Evolutionary conservation across 768 basidiomycete genomes (phyloP).

Genomic region (Chalciporus pseudorubinellus): DNA sequence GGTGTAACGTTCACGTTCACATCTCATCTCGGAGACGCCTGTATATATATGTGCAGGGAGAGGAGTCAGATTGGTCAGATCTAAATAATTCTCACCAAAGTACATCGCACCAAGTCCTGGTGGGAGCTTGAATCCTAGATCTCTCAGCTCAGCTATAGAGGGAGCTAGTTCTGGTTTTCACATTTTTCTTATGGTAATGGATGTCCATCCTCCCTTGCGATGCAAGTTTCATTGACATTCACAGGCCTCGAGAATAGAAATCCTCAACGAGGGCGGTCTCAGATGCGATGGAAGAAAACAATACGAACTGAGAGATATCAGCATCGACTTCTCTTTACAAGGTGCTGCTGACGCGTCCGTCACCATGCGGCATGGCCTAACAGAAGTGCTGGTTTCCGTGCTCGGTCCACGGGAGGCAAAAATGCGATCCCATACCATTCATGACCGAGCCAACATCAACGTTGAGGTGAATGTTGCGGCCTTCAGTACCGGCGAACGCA

Average conservation of each 20-base stretch:
- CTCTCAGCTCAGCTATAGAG: too few relatives aligned
- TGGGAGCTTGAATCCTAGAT: too few relatives aligned
- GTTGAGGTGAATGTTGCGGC: conserved; percentile 87
- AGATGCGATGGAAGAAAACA: conserved; percentile 93
- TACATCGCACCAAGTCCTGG: too few relatives aligned
- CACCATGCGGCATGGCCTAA: conserved; percentile 82
- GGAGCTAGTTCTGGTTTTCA: background rate
- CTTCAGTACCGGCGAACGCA: conserved; percentile 80
- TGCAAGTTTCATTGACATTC: background rate
- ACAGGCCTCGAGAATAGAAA: conserved; percentile 59
- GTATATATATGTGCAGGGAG: background rate
- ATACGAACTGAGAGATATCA: conserved; percentile 81
- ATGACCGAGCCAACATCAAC: conserved; percentile 85
- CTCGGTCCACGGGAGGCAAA: conserved; percentile 92
- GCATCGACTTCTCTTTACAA: conserved; percentile 73
- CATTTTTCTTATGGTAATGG: background rate
- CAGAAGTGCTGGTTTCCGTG: conserved; percentile 82
- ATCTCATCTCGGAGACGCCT: too few relatives aligned
- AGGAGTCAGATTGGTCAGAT: too few relatives aligned
- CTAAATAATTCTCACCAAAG: too few relatives aligned
- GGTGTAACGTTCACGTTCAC: too few relatives aligned
- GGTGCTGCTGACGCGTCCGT: conserved; percentile 85
- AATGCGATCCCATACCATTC: conserved; percentile 72
- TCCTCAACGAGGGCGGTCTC: conserved; percentile 81
- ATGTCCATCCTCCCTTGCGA: background rate